Base-by-base conservation (phyloP, 2,329 filamentous ascomycete species). In the Alternaria brassicicola region DNA sequence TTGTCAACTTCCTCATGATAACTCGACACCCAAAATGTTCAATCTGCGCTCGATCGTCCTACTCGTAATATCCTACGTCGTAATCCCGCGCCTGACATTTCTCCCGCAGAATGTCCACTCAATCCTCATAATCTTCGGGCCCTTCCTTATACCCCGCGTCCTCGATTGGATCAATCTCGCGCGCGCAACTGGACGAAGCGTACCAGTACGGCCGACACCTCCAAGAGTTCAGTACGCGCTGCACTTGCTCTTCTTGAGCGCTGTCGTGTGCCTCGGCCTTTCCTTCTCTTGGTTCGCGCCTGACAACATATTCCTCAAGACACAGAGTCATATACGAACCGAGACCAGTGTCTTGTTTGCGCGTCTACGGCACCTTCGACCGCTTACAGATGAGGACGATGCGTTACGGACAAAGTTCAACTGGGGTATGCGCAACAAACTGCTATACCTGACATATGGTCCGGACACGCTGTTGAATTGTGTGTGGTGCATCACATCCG, bases 361-460 rank as follows among this genome's bases (percentile, higher is more conserved):
- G 58, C 90, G 94, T 15, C 84, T 98, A 9, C 78, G 83, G 4
- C 76, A 83, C 2, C 72, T 89, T 1, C 85, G 89, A 0, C 80
- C 84, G 0, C 81, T 91, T 2, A 88, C 86, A 0, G 62, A 78
- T 0, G 59, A 75, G 12, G 93, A 98, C 78, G 81, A 86, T 49
- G 78, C 83, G 23, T 83, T 98, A 9, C 85, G 87, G 51, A 78
- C 81, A 25, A 88, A 88, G 67, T 88, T 98, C 72, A 57, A 57
- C 84, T 61, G 48, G 23, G 69, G 74, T 59, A 79, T 89, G 52
- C 88, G 92, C 65, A 89, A 89, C 46, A 85, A 91, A 52, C 84
- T 95, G 58, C 82, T 96, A 7, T 98, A 97, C 79, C 83, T 96
- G 51, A 88, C 90, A 58, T 96, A 88, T 78, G 95, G 95, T 2